Percentiles rank a stretch among this genome's conserved stretches.
These are phyloP conservation scores for Rhytidhysteron rufulum DNA, from an alignment of 2,329 filamentous ascomycete genomes.

Conservation along the genomic window DNA sequence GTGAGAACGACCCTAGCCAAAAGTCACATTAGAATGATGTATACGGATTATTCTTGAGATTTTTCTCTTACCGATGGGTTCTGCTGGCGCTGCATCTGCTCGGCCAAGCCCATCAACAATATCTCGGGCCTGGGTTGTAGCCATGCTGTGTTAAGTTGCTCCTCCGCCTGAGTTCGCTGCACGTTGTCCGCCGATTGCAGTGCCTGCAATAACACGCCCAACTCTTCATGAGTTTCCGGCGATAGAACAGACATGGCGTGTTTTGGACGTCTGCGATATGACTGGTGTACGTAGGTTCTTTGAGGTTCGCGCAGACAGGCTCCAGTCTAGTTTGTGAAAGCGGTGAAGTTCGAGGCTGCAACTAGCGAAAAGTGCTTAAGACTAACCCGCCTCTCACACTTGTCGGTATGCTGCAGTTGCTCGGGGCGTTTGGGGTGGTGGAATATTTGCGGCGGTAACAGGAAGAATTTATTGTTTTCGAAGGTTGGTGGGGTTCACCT, in stretches of 20 bases:
- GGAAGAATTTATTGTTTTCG: constrained; percentile 10
- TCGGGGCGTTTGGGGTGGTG: constrained; percentile 3
- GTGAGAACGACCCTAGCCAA: constrained; percentile 74
- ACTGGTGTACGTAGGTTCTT: too few species aligned
- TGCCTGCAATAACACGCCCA: constrained; percentile 80
- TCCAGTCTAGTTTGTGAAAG: not conserved
- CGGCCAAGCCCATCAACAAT: constrained; percentile 87
- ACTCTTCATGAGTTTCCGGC: constrained; percentile 76
- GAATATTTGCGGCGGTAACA: constrained; percentile 4
- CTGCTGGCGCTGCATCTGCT: constrained; percentile 79
- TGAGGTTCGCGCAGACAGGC: constrained; percentile 3
- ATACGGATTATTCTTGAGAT: too few species aligned
- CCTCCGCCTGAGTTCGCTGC: constrained; percentile 80
- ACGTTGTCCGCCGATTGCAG: constrained; percentile 88
- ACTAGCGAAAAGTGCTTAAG: constrained; percentile 1
- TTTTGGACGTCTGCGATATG: too few species aligned
- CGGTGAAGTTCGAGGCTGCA: not conserved
- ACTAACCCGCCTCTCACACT: constrained; percentile 1
- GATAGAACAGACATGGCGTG: constrained; percentile 77
- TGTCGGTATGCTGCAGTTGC: constrained; percentile 9
- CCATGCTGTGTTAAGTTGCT: constrained; percentile 89
- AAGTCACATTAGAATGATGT: too few species aligned
- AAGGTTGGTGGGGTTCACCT: constrained; percentile 14
- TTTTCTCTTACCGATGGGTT: constrained; percentile 62
- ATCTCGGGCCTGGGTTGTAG: constrained; percentile 75